These are phyloP conservation scores for Apiospora sp. DNA, from an alignment of 2,329 filamentous ascomycete genomes.

Conservation along the genomic window DNA sequence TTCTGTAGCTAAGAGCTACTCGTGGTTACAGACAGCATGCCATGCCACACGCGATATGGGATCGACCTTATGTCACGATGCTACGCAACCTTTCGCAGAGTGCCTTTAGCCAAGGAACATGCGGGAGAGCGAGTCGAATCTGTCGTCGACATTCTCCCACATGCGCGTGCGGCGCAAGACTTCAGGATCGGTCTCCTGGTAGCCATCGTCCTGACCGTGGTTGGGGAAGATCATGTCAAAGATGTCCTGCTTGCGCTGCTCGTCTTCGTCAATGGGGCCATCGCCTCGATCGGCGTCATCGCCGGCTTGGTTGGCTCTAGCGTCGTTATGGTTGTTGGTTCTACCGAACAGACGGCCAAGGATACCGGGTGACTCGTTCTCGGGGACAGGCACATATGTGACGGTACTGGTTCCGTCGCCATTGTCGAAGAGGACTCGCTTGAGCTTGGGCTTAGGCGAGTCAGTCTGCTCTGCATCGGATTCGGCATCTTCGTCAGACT, in stretches of 20 bases:
- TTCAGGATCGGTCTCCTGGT: slow-evolving; percentile 3
- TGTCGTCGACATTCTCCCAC: background rate
- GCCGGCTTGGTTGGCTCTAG: background rate
- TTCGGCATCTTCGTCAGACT: background rate
- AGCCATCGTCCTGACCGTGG: background rate
- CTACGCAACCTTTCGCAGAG: background rate
- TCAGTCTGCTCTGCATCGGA: background rate
- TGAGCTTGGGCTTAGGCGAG: background rate
- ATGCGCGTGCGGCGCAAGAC: background rate
- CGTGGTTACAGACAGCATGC: background rate
- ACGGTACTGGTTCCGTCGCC: slow-evolving; percentile 7
- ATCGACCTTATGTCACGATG: background rate
- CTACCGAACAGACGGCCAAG: background rate
- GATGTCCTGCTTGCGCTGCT: background rate
- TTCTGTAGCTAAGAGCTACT: background rate
- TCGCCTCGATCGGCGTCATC: background rate
- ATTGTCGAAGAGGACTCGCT: background rate
- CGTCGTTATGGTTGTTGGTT: background rate
- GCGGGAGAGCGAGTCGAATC: background rate
- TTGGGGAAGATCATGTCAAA: background rate
- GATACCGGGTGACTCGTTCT: background rate
- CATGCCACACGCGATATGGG: background rate
- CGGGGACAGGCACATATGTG: background rate
- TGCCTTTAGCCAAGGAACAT: background rate
- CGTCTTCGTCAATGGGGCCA: background rate